Conservation (phyloP, 73 alveolate species). For the Tetrahymena thermophila region DNA sequence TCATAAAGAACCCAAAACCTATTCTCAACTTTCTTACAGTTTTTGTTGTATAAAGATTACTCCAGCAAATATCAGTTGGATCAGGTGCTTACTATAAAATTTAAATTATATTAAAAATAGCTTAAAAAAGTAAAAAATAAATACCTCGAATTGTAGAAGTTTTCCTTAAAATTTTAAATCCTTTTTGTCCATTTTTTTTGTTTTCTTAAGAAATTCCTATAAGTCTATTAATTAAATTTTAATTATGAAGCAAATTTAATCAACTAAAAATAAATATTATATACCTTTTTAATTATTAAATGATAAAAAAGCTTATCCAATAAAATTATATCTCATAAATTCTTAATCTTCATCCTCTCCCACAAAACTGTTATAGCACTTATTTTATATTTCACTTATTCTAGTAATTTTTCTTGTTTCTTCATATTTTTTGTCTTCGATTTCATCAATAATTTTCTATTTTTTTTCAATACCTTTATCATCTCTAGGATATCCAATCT, state of each 20-base stretch:
- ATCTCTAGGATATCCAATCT: neutral
- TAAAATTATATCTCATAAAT: neutral
- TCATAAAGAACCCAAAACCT: neutral
- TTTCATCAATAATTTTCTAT: no score
- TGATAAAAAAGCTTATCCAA: neutral
- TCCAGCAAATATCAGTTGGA: neutral
- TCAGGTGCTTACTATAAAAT: neutral
- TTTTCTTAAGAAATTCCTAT: neutral
- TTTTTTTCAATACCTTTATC: neutral
- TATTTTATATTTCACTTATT: neutral
- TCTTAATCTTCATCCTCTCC: neutral
- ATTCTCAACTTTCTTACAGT: neutral
- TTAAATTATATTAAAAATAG: neutral
- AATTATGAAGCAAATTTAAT: no score
- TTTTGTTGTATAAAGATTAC: neutral
- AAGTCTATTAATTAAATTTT: neutral
- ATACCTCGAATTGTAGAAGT: neutral
- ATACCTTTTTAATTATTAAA: neutral
- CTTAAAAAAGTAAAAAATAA: neutral
- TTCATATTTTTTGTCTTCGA: neutral
- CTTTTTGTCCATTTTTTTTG: neutral
- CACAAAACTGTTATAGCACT: neutral
- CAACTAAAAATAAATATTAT: neutral
- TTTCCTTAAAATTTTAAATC: neutral
- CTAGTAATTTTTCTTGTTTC: neutral